Evolutionary conservation across 352 stramenopile genomes (phyloP), one percentile per base, ranked within the genome.

Genomic region (Globisporangium ultimum): DNA sequence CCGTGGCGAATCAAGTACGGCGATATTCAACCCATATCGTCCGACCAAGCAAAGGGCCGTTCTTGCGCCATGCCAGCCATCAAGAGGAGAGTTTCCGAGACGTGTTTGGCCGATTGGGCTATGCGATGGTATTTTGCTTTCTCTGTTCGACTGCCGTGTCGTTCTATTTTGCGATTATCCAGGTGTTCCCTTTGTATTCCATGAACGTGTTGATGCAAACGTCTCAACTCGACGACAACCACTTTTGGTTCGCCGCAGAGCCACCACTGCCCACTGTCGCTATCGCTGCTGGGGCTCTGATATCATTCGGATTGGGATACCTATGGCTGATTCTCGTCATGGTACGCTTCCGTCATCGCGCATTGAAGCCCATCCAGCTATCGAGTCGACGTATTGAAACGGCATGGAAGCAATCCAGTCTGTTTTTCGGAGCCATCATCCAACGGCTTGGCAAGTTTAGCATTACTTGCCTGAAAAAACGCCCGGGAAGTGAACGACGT

Each of bases 131-230:
- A n/a, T n/a, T n/a, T n/a, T n/a, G n/a, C n/a, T n/a, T n/a, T n/a
- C n/a, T n/a, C n/a, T n/a, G n/a, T n/a, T n/a, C n/a, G n/a, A n/a
- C n/a, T 32, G 18, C 45, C 28, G 53, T 55, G 1, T n/a, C 59
- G 15, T 51, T 72, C 22, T 21, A 4, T 13, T 24, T 61, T 21
- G 65, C 65, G 1, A 3, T 53, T 0, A 46, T 72, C 15, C 65
- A 68, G 22, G 3, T 72, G 14, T 51, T 56, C 41, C 66, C 66
- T 9, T 51, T 52, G 0, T 43, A 63, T n/a, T 28, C 60, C 11
- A 58, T 55, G 18, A 72, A 72, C 28, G 40, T n/a, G 4, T n/a
- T 66, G 24, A 72, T 69, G 66, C 28, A 52, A n/a, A 72, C 66
- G 7, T 6, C 12, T 4, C n/a, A 50, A 9, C 21, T 64, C 3